These are phyloP conservation scores for Vanderwaltozyma tropicalis DNA, from an alignment of 805 yeast species.

Conservation along the genomic window DNA sequence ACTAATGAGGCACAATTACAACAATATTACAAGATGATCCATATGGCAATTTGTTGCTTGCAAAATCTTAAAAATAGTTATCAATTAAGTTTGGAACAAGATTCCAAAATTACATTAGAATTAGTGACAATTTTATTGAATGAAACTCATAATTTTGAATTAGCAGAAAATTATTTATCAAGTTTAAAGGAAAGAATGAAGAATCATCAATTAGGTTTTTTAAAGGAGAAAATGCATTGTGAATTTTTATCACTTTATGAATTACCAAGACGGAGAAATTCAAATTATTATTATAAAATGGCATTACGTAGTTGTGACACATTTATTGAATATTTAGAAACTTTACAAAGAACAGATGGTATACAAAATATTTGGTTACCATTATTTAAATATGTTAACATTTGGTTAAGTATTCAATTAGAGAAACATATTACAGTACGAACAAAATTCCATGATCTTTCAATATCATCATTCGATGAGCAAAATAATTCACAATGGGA, in stretches of 20 bases:
- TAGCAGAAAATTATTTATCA: slow-evolving; percentile 22
- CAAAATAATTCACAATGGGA: slow-evolving; percentile 6
- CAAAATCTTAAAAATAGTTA: slow-evolving; percentile 8
- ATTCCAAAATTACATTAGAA: slow-evolving; percentile 18
- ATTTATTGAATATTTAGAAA: slow-evolving; percentile 8
- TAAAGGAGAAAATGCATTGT: slow-evolving; percentile 14
- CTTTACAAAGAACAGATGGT: slow-evolving; percentile 1
- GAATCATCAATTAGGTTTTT: slow-evolving; percentile 9
- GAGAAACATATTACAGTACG: slow-evolving; percentile 7
- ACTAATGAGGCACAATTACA: slow-evolving; percentile 14
- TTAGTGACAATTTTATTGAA: slow-evolving; percentile 20
- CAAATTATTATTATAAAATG: slow-evolving; percentile 13
- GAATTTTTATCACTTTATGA: slow-evolving; percentile 14
- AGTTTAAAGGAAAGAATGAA: slow-evolving; percentile 17
- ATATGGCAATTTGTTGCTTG: slow-evolving; percentile 20
- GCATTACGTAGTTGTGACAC: slow-evolving; percentile 19
- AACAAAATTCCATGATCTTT: slow-evolving; percentile 5
- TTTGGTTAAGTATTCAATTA: slow-evolving; percentile 6
- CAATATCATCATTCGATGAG: neutral
- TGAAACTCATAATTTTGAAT: slow-evolving; percentile 22
- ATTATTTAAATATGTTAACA: slow-evolving; percentile 13
- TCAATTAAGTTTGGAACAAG: slow-evolving; percentile 20
- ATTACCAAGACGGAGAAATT: slow-evolving; percentile 11
- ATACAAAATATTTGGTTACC: slow-evolving; percentile 9
- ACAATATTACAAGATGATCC: slow-evolving; percentile 28